Evolutionary conservation across 2,329 filamentous ascomycete species (phyloP).

Genomic region (Monilinia laxa): DNA sequence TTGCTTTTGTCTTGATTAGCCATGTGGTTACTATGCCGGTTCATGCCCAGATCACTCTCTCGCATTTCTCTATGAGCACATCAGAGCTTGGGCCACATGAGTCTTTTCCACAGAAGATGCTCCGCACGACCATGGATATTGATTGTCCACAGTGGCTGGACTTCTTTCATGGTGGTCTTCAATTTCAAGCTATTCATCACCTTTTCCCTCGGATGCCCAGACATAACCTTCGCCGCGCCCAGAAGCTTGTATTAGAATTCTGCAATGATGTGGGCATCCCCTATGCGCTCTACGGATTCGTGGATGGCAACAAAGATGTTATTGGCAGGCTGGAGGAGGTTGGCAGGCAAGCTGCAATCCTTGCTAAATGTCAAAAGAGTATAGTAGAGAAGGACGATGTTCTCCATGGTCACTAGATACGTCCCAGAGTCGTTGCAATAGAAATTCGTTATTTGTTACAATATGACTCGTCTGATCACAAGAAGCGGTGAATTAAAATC

Average conservation of each 20-base stretch:
- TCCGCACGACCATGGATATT: constrained; percentile 91
- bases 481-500: not conserved
- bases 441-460: not conserved
- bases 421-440: not conserved
- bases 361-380: constrained; percentile 68
- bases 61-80: constrained; percentile 92
- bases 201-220: constrained; percentile 80
- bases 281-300: constrained; percentile 83
- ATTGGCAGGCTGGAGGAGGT: constrained; percentile 76
- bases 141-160: constrained; percentile 87
- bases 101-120: constrained; percentile 86
- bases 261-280: constrained; percentile 80
- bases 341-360: constrained; percentile 72
- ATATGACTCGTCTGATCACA: constrained; percentile 1
- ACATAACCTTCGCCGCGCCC: constrained; percentile 75
- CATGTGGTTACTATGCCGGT: constrained; percentile 79
- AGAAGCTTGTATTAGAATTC: constrained; percentile 76
- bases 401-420: constrained; percentile 27
- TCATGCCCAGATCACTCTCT: constrained; percentile 87
- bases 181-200: constrained; percentile 89
- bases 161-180: constrained; percentile 83
- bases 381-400: constrained; percentile 40
- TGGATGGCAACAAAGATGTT: constrained; percentile 79
- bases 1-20: constrained; percentile 75
- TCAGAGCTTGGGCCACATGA: constrained; percentile 79